Evolutionary conservation across 441 rosid genomes (phyloP).

Genomic region (Aleurites moluccanus): DNA sequence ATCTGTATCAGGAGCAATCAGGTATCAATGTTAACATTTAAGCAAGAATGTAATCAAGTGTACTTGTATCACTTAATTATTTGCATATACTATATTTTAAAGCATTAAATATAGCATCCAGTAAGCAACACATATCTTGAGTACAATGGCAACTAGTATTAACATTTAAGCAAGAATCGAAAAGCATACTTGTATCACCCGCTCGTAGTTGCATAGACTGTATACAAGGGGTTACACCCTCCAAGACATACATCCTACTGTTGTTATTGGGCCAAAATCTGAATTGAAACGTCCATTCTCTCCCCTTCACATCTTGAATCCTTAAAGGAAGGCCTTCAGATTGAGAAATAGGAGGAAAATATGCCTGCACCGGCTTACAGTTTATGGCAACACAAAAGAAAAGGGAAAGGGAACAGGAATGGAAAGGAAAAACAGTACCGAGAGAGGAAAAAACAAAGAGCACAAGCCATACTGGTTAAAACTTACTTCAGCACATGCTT

Average conservation of each 20-base stretch:
- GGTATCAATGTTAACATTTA: not conserved
- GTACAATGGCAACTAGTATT: conserved; percentile 1
- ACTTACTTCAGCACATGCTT: conserved; percentile 96
- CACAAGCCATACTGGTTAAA: not conserved
- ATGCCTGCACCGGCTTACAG: conserved; percentile 60
- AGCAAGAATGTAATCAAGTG: conserved; percentile 22
- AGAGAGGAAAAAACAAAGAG: conserved; percentile 9
- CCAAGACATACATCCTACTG: conserved; percentile 98
- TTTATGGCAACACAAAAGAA: conserved; percentile 23
- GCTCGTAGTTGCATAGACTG: conserved; percentile 92
- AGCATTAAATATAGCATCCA: not conserved
- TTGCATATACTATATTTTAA: conserved; percentile 71
- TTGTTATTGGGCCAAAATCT: conserved; percentile 99
- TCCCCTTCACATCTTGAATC: conserved; percentile 85
- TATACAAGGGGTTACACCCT: conserved; percentile 99
- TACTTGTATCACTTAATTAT: conserved; percentile 76
- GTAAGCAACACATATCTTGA: not conserved
- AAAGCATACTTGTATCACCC: conserved; percentile 81
- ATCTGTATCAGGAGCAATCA: not conserved
- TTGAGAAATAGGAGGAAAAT: conserved; percentile 90
- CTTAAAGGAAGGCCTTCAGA: conserved; percentile 88
- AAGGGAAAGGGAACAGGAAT: not conserved
- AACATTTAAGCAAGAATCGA: conserved; percentile 16
- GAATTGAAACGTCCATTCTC: conserved; percentile 98
- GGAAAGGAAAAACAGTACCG: not conserved